A percentile compares a stretch with the other conserved stretches of the same genome.
phyloP scores from a whole-genome alignment of 1,284 basidiomycete species.

The Fomitopsis betulina region DNA sequence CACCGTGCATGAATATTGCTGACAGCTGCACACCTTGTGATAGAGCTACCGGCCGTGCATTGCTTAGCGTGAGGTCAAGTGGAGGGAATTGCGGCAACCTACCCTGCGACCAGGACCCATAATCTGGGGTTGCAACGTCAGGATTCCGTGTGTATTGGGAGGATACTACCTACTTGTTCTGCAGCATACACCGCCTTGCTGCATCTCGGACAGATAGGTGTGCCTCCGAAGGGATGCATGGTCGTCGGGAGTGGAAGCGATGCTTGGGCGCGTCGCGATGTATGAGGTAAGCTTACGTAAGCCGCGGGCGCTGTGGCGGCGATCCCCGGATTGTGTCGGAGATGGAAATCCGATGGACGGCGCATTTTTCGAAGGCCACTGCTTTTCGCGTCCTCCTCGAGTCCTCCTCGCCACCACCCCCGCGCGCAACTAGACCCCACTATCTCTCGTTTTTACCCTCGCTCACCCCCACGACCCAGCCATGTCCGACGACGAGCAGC shows the following conservation, averaged over 20 bases:
- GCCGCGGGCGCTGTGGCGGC: constrained; percentile 12
- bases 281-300: constrained; percentile 1
- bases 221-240: constrained; percentile 67
- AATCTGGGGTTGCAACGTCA: constrained; percentile 37
- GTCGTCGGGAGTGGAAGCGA: constrained; percentile 8
- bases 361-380: constrained; percentile 13
- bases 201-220: constrained; percentile 63
- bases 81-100: constrained; percentile 14
- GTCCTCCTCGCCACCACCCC: constrained; percentile 8
- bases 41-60: constrained; percentile 47
- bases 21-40: constrained; percentile 54
- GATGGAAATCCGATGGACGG: constrained; percentile 24
- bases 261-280: not conserved
- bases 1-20: not conserved
- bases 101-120: constrained; percentile 82
- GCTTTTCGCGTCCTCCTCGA: constrained; percentile 1
- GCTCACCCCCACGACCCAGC: constrained; percentile 26
- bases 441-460: constrained; percentile 8
- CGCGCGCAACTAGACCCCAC: constrained; percentile 13
- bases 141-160: not conserved
- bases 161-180: constrained; percentile 54
- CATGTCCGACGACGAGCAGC: constrained; percentile 90
- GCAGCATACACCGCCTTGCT: constrained; percentile 72
- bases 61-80: constrained; percentile 5
- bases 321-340: constrained; percentile 27